Conservation (phyloP, 495 filamentous ascomycete species). For the Hypoxylon fragiforme region DNA sequence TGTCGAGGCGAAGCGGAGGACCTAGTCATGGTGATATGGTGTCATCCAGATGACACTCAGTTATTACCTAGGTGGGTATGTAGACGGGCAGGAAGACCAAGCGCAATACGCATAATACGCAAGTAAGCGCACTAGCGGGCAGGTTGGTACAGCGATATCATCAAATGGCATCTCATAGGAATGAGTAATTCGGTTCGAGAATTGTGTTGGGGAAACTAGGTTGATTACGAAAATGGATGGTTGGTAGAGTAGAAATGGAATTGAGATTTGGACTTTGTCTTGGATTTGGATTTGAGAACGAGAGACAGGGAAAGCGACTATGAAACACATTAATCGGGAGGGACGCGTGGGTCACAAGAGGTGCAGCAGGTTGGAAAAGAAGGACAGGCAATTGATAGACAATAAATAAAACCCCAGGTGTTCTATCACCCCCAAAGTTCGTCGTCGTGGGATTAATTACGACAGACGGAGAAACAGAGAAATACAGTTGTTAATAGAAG, state of each 20-base stretch:
- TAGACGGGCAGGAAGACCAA: constrained; percentile 1
- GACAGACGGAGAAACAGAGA: too few species aligned
- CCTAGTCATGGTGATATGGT: constrained; percentile 34
- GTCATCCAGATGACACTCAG: constrained; percentile 33
- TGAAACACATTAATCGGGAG: constrained; percentile 35
- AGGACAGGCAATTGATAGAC: constrained; percentile 24
- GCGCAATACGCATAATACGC: constrained; percentile 31
- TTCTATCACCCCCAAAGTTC: too few species aligned
- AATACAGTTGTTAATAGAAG: too few species aligned
- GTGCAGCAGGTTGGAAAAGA: constrained; percentile 17
- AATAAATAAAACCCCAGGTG: constrained; percentile 19
- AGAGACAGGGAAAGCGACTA: constrained; percentile 26
- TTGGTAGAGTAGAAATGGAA: too few species aligned
- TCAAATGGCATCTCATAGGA: constrained; percentile 31
- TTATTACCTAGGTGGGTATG: constrained; percentile 6
- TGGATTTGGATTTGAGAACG: too few species aligned
- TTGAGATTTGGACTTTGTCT: too few species aligned
- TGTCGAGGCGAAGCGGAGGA: constrained; percentile 39
- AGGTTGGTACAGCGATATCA: constrained; percentile 12
- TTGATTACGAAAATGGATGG: too few species aligned
- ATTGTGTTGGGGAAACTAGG: constrained; percentile 24
- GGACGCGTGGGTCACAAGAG: constrained; percentile 31
- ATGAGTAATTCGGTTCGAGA: constrained; percentile 21
- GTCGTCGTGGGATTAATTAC: too few species aligned
- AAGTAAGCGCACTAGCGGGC: constrained; percentile 26